Evolutionary conservation across 2,329 filamentous ascomycete genomes (phyloP).

Genomic region (Aspergillus japonicus): DNA sequence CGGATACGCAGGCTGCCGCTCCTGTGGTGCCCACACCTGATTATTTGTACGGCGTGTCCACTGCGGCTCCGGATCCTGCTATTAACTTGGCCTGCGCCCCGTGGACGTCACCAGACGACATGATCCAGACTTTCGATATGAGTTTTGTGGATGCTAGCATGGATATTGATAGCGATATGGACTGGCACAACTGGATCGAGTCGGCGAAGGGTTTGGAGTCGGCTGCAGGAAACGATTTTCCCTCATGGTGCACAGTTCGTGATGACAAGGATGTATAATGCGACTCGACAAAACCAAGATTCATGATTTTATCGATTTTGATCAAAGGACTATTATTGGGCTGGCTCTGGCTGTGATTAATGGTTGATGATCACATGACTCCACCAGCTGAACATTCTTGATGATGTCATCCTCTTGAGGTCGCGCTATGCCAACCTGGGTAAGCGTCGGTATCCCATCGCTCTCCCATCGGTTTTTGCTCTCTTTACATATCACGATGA

Average conservation of each 20-base stretch:
- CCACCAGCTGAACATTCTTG: too few relatives aligned
- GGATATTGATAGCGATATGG: neutral
- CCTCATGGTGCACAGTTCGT: neutral
- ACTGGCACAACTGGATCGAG: neutral
- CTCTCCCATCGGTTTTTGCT: neutral
- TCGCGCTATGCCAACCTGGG: too few relatives aligned
- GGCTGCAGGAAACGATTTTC: neutral
- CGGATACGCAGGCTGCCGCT: neutral
- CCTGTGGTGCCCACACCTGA: neutral
- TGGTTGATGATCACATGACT: too few relatives aligned
- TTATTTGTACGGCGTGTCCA: neutral
- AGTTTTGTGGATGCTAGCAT: neutral
- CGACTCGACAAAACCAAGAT: fast-evolving
- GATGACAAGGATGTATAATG: neutral
- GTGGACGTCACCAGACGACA: neutral
- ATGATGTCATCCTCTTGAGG: too few relatives aligned
- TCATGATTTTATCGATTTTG: too few relatives aligned
- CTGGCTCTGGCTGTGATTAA: too few relatives aligned
- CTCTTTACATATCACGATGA: too few relatives aligned
- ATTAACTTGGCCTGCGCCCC: neutral
- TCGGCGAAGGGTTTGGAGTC: neutral
- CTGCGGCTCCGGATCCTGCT: neutral
- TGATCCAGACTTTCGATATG: neutral
- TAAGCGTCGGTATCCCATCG: neutral
- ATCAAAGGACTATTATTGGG: too few relatives aligned